Evolutionary conservation across 2,329 filamentous ascomycete genomes (phyloP), one percentile per base, ranked within the genome.

Genomic region (Sclerotinia sclerotiorum): DNA sequence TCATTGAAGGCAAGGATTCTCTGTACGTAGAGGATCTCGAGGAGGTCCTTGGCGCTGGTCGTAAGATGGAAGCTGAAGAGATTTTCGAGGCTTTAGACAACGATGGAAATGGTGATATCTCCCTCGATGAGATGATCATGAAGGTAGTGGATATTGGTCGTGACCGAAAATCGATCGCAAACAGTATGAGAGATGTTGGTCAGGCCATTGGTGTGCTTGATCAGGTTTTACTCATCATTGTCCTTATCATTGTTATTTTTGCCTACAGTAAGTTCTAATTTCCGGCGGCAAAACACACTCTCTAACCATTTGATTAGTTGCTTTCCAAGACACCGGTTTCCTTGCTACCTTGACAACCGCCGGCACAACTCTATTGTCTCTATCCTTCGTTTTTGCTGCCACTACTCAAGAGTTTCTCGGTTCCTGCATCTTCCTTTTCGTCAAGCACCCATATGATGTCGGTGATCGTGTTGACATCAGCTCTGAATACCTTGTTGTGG

Each of bases 361-460:
- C 62, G 94, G 94, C 71, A 97, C 95, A 1, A 90, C 95, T 0
- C 85, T 99, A 54, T 87, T 99, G 13, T 98, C 94, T 7, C 83
- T 98, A n/a, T 97, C 94, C 5, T 99, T 99, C 81, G 90, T 97
- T 74, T 98, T 99, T 79, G 90, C 94, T 32, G 90, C 90, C 68
- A 97, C 94, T 1, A 90, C 90, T 4, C 94, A 97, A 80, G 95
- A 99, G 79, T 91, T 99, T 72, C 87, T 99, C n/a, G 94, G 94
- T 76, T 97, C 94, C 49, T 98, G 94, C 82, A 97, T 99, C 76
- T 99, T 99, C 83, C 83, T 99, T 1, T 99, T 99, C 76, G 93
- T 98, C 82, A 99, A 99, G 83, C 95, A 99, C 78, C 94, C 95
- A 0, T 98, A 91, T 78, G 95, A 99, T 78, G 93, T 98, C 29